These are phyloP conservation scores for Brassica incana DNA, from an alignment of 345 rosid species.

Conservation along the genomic window DNA sequence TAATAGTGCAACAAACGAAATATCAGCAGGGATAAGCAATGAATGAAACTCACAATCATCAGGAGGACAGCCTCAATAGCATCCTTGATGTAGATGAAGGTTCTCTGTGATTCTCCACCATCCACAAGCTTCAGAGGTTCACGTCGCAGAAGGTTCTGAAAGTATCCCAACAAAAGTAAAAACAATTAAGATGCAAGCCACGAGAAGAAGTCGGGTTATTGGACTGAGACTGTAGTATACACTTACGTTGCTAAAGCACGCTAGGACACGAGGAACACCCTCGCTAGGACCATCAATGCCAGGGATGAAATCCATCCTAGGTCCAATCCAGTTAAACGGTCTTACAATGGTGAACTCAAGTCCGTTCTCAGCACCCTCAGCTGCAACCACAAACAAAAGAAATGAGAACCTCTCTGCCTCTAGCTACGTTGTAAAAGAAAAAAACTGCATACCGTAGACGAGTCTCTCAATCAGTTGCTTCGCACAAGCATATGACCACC, in stretches of 20 bases:
- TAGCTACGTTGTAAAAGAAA: neutral
- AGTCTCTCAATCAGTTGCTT: slow-evolving; percentile 99
- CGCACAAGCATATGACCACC: slow-evolving; percentile 99
- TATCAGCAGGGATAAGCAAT: neutral
- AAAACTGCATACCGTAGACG: slow-evolving; percentile 60
- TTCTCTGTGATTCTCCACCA: slow-evolving; percentile 95
- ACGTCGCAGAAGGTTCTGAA: slow-evolving; percentile 71
- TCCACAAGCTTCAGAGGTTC: slow-evolving; percentile 96
- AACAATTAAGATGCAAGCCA: neutral
- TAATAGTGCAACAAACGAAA: neutral
- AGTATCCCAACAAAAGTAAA: neutral
- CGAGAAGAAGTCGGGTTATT: neutral
- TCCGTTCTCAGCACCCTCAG: slow-evolving; percentile 98
- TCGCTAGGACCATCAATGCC: slow-evolving; percentile 99
- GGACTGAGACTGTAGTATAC: slow-evolving; percentile 18
- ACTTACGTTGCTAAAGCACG: slow-evolving; percentile 96
- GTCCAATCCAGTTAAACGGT: slow-evolving; percentile 99
- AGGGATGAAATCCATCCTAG: slow-evolving; percentile 99
- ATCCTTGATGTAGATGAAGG: slow-evolving; percentile 94
- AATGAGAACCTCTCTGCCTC: neutral
- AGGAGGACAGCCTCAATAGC: slow-evolving; percentile 93
- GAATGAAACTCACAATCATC: slow-evolving; percentile 69
- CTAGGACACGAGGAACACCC: slow-evolving; percentile 98
- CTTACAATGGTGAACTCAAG: slow-evolving; percentile 96
- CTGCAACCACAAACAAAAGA: slow-evolving; percentile 44